Evolutionary conservation across 2,329 filamentous ascomycete species (phyloP).

Genomic region (Calonectria henricotiae): DNA sequence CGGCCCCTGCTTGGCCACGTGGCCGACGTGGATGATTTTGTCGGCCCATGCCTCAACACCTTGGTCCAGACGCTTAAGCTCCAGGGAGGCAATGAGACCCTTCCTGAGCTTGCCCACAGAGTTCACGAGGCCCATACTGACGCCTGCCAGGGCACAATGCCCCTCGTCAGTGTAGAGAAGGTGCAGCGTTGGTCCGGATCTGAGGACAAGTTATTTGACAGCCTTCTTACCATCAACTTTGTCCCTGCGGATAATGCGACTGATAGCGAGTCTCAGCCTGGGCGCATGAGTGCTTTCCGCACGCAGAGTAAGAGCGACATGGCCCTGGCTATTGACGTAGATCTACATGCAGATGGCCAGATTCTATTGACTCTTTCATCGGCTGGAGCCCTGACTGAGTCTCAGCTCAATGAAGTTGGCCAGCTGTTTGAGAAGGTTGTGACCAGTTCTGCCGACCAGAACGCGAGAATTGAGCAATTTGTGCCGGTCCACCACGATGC

Average conservation of each 20-base stretch:
- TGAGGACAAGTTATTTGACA: background rate
- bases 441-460: background rate
- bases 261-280: background rate
- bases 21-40: background rate
- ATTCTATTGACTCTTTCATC: background rate
- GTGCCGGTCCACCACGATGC: background rate
- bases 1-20: background rate
- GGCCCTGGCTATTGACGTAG: conserved; percentile 2
- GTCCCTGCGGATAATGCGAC: background rate
- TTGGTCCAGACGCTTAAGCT: background rate
- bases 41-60: conserved; percentile 10
- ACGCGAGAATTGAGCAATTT: background rate
- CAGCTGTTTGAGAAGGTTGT: conserved; percentile 1
- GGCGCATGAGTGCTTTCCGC: background rate
- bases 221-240: background rate
- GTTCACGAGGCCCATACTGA: background rate
- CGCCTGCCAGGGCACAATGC: background rate
- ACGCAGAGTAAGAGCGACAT: conserved; percentile 4
- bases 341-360: conserved; percentile 4
- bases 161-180: conserved; percentile 5
- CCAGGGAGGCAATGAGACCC: background rate
- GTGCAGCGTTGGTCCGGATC: conserved; percentile 6
- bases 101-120: background rate
- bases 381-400: background rate
- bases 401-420: background rate